Conservation (phyloP, 164 flowering plant species). For the Piper longum region DNA sequence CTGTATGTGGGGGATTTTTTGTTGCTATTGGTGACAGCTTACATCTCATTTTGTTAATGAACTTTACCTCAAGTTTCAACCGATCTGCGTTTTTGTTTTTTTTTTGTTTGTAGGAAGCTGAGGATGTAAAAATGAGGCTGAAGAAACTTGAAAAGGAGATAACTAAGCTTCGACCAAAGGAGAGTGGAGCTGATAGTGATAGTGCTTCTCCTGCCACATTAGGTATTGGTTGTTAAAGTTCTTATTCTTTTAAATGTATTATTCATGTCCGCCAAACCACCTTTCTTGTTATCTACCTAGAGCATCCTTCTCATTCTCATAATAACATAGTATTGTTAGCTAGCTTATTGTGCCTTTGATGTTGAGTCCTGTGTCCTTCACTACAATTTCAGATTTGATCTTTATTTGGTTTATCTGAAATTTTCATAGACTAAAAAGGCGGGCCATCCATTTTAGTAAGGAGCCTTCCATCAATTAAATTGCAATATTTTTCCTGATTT, state of each 20-base stretch:
- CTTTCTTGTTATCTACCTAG: neutral
- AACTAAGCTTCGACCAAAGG: slow-evolving; percentile 20
- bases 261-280: neutral
- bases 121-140: slow-evolving; percentile 22
- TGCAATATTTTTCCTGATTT: too few relatives aligned
- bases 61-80: neutral
- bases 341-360: too few relatives aligned
- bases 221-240: slow-evolving; percentile 9
- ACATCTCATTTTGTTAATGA: neutral
- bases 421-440: too few relatives aligned
- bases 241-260: neutral
- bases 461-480: too few relatives aligned
- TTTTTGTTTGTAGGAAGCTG: slow-evolving; percentile 20
- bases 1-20: slow-evolving; percentile 11
- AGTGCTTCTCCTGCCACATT: slow-evolving; percentile 4
- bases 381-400: too few relatives aligned
- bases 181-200: slow-evolving; percentile 8
- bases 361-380: too few relatives aligned
- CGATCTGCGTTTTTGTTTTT: neutral
- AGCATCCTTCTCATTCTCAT: too few relatives aligned
- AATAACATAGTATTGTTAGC: too few relatives aligned
- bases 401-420: too few relatives aligned
- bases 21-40: neutral
- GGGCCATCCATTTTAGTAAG: too few relatives aligned
- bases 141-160: slow-evolving; percentile 22